phyloP scores from a whole-genome alignment of 345 rosid genomes.

The Rhodomyrtus tomentosa region DNA sequence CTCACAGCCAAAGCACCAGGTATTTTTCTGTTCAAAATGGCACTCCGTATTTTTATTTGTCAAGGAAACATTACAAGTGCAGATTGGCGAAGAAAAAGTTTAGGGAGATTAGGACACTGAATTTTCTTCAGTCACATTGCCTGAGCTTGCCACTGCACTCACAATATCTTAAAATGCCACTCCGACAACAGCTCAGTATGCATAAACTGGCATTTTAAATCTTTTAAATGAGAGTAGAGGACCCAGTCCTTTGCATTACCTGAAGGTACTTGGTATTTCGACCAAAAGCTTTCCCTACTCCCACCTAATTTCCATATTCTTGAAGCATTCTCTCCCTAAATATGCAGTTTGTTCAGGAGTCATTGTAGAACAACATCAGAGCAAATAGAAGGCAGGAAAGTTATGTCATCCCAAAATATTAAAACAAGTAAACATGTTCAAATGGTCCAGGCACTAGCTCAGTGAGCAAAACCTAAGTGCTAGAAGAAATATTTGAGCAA shows the following conservation, averaged over 20 bases:
- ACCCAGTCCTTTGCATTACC: constrained; percentile 25
- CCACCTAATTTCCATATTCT: constrained; percentile 37
- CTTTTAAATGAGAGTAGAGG: not conserved
- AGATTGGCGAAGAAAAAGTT: not conserved
- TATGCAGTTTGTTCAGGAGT: not conserved
- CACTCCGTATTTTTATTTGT: not conserved
- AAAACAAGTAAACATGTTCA: not conserved
- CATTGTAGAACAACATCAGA: not conserved
- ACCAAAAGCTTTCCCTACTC: constrained; percentile 26
- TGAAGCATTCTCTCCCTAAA: constrained; percentile 34
- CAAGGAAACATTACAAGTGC: not conserved
- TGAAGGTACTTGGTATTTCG: constrained; percentile 35
- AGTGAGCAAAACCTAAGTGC: not conserved
- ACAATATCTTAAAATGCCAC: not conserved
- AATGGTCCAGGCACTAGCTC: not conserved
- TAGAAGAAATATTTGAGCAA: not conserved
- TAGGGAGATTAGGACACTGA: not conserved
- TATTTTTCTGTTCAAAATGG: not conserved
- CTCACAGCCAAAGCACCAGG: not conserved
- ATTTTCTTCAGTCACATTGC: not conserved
- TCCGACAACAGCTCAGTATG: not conserved
- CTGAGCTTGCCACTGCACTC: not conserved
- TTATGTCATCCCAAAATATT: not conserved
- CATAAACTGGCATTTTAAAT: not conserved
- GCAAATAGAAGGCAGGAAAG: not conserved